Evolutionary conservation across 164 flowering plant genomes (phyloP).

Genomic region (Vitis labrusca): DNA sequence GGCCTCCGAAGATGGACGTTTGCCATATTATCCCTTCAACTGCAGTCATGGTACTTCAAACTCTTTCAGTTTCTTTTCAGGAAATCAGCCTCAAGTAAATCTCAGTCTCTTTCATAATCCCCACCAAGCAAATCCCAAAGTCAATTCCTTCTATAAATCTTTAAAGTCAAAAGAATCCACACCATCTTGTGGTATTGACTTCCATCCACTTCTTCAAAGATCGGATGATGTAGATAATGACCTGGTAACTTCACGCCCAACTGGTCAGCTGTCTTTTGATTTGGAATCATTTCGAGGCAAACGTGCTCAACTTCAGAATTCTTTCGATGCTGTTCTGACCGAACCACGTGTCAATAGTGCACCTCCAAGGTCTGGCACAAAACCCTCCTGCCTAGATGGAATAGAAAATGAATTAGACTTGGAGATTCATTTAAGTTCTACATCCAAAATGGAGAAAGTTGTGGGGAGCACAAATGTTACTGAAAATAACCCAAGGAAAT

Average conservation of each 20-base stretch:
- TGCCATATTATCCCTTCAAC: constrained; percentile 47
- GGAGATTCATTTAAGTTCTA: constrained; percentile 71
- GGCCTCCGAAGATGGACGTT: constrained; percentile 48
- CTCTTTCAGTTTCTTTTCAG: constrained; percentile 62
- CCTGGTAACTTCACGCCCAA: constrained; percentile 13
- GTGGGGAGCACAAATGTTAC: constrained; percentile 14
- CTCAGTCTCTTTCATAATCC: constrained; percentile 48
- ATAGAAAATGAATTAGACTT: constrained; percentile 62
- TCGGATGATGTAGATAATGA: constrained; percentile 34
- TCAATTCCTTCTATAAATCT: constrained; percentile 25
- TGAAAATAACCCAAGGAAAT: constrained; percentile 13
- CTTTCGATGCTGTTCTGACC: constrained; percentile 18
- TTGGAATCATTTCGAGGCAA: constrained; percentile 26
- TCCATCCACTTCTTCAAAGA: constrained; percentile 87
- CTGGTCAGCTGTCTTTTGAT: constrained; percentile 10
- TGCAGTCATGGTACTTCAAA: constrained; percentile 32
- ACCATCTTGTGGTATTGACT: constrained; percentile 49
- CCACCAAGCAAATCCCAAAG: constrained; percentile 27
- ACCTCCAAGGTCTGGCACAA: constrained; percentile 9
- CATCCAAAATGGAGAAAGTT: constrained; percentile 36
- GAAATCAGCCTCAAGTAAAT: constrained; percentile 53
- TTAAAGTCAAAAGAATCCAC: constrained; percentile 32
- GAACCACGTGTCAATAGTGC: constrained; percentile 12
- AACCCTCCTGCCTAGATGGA: constrained; percentile 26
- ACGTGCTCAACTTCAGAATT: constrained; percentile 18